Evolutionary conservation across 176 grass and related monocot genomes (phyloP), one percentile per base, ranked within the genome.

Genomic region (Areca catechu): DNA sequence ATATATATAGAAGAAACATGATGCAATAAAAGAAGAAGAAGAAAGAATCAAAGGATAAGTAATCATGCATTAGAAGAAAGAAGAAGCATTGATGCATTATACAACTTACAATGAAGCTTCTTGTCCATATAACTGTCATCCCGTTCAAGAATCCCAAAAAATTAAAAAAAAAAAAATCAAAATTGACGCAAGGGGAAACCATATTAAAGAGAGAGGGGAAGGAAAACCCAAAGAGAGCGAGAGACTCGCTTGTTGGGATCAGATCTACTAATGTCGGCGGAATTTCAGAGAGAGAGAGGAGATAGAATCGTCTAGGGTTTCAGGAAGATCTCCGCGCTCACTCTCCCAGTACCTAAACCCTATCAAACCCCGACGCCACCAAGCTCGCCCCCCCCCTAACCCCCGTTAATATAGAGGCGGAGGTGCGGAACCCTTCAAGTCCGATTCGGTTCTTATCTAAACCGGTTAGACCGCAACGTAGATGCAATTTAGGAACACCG

Each of bases 71-170:
- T 19, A 5, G 15, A 61, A 66, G 3, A 15, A 67, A 23, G 6
- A 25, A 5, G 5, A 34, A 65, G 50, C 28, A 30, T 3, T n/a
- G 50, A 7, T 23, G 34, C 34, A 64, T 20, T 48, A 73, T 43
- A 3, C 5, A 24, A 80, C 86, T 86, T 67, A 95, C 86, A 86
- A 65, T 95, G 90, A 7, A 95, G 79, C 74, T 81, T 81, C 82
- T 95, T 95, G 86, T 95, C 86, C 90, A 86, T 90, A 82, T 95
- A 95, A 79, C 86, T 95, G 56, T 19, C 21, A 65, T 28, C 7
- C 27, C 58, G 23, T 20, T 57, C 34, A 64, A 58, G 51, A 16
- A 24, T 62, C n/a, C 25, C 55, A 22, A 64, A 3, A 25, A 73
- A n/a, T n/a, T n/a, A n/a, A n/a, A 75, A 54, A 62, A 62, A 5